These are phyloP conservation scores for Naganishia friedmannii DNA, from an alignment of 768 basidiomycete genomes.

Conservation along the genomic window DNA sequence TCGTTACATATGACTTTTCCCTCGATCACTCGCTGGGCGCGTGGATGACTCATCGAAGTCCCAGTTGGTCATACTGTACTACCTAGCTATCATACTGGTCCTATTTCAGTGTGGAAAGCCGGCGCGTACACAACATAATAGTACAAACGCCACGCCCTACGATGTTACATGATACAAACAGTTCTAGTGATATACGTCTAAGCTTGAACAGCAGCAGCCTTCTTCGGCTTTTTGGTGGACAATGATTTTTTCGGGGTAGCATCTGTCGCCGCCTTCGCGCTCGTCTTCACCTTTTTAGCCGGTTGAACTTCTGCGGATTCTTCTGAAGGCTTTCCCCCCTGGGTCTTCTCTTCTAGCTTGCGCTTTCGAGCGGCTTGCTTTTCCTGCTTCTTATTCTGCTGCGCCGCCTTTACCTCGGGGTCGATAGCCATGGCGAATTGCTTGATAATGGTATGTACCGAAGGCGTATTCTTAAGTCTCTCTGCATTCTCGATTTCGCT, in stretches of 20 bases:
- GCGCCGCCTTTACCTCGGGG: slow-evolving; percentile 28
- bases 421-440: slow-evolving; percentile 58
- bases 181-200: neutral
- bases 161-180: neutral
- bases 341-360: slow-evolving; percentile 30
- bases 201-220: neutral
- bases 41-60: slow-evolving; percentile 2
- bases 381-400: slow-evolving; percentile 35
- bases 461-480: slow-evolving; percentile 65
- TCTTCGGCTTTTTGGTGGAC: slow-evolving; percentile 17
- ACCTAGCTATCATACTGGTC: no score
- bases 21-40: neutral
- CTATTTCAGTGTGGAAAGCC: no score
- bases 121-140: slow-evolving; percentile 2
- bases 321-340: neutral
- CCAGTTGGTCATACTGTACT: no score
- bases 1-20: neutral
- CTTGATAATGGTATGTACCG: slow-evolving; percentile 63
- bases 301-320: slow-evolving; percentile 14
- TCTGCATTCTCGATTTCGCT: slow-evolving; percentile 57
- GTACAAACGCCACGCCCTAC: neutral
- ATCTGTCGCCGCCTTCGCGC: slow-evolving; percentile 8
- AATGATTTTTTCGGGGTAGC: neutral
- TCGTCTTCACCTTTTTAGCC: slow-evolving; percentile 22
- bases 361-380: slow-evolving; percentile 34